Base-by-base conservation (phyloP, 2,329 filamentous ascomycete species). In the Stylonectria norvegica region DNA sequence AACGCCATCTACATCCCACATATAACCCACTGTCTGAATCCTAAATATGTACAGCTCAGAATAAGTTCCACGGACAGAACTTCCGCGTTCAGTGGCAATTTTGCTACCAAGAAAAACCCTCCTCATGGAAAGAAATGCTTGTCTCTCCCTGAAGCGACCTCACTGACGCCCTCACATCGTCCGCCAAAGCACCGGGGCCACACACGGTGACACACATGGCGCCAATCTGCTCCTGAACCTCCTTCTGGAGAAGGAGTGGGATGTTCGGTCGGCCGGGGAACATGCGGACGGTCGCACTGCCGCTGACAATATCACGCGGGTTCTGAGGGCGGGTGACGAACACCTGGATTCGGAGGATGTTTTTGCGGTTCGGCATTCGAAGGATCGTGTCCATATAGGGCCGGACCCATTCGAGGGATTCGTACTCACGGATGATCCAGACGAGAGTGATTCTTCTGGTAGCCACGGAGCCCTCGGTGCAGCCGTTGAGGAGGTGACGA, bases 381-480 rank as follows among this genome's bases (percentile, higher is more conserved):
- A 97, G 74, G 38, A 97, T 68, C 40, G 71, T 66, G 51, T 85
- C 78, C 77, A 85, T 83, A 84, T 87, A 97, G 5, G 88, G 87
- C 6, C 88, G 81, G 43, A 95, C 86, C 91, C 93, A 97, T 63
- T 95, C 89, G 6, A 97, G 77, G 41, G 91, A 83, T 57, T 95
- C 85, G 25, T 86, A 85, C 40, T 89, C 88, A 47, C 93, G 88
- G 49, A 97, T 86, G 58, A 95, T 84, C 93, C 93, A 97, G 45
- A 96, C 80, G 6, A 97, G 79, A 1, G 85, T 87, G 33, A 97
- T 69, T 28, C 84, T 81, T 36, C 89, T 83, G 4, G 88, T 89
- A 4, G 91, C 89, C 25, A 89, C 81, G 1, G 82, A 89, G 43
- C 81, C 79, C 1, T 79, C 71, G 38, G 80, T 79, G 63, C 78